These are phyloP conservation scores for Metarhizium guizhouense DNA, from an alignment of 2,329 filamentous ascomycete species.

Conservation along the genomic window DNA sequence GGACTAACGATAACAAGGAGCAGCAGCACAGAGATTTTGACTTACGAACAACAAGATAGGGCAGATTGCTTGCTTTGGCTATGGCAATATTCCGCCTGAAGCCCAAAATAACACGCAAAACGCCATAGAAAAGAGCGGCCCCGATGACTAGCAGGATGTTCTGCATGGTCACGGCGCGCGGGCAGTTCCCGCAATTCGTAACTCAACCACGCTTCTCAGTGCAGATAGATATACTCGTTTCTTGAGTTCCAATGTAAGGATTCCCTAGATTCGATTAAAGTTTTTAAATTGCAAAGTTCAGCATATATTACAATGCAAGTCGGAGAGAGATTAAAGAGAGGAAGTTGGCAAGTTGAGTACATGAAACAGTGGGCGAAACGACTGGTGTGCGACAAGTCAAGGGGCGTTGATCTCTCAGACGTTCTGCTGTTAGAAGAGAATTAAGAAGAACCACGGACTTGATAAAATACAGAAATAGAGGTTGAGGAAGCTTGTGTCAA, in stretches of 20 bases:
- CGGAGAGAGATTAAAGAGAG: not conserved
- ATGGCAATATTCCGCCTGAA: slow-evolving; percentile 36
- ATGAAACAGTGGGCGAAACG: slow-evolving; percentile 1
- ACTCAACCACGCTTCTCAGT: not conserved
- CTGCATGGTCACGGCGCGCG: slow-evolving; percentile 15
- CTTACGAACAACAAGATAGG: slow-evolving; percentile 46
- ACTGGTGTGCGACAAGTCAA: not conserved
- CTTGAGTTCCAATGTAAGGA: not conserved
- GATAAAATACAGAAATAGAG: not conserved
- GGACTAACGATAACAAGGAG: not conserved
- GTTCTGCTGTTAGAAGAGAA: not conserved
- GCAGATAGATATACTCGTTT: not conserved
- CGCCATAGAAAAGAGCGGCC: slow-evolving; percentile 23
- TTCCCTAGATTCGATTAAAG: too few relatives aligned
- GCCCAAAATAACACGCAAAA: slow-evolving; percentile 22
- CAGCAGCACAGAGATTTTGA: slow-evolving; percentile 9
- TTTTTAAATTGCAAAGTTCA: not conserved
- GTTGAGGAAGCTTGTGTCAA: not conserved
- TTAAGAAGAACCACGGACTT: not conserved
- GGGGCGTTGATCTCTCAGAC: not conserved
- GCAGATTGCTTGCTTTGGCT: slow-evolving; percentile 41
- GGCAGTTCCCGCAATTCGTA: not conserved
- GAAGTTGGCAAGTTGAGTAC: not conserved
- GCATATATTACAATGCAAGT: not conserved
- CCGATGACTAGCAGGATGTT: slow-evolving; percentile 25